Evolutionary conservation across 75 land plant genomes (phyloP).

Genomic region (Pseudotsuga menziesii): DNA sequence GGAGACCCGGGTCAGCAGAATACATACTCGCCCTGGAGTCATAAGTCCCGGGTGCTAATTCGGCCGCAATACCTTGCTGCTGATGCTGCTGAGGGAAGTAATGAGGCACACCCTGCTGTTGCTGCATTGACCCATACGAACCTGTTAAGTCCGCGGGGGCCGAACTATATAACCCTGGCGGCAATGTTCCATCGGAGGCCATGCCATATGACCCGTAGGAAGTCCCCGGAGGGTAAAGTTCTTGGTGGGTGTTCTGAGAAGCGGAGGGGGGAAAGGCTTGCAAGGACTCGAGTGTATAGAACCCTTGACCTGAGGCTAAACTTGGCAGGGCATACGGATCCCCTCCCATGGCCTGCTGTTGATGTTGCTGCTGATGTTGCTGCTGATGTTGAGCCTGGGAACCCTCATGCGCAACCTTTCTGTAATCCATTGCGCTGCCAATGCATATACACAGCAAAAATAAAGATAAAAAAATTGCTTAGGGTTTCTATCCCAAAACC

Average conservation of each 20-base stretch:
- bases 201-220: background rate
- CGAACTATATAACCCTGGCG: background rate
- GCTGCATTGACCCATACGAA: background rate
- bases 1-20: background rate
- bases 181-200: constrained; percentile 1
- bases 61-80: background rate
- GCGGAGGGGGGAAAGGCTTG: background rate
- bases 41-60: background rate
- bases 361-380: background rate
- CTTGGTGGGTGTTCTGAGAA: background rate
- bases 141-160: too few relatives aligned
- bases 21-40: background rate
- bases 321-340: too few relatives aligned
- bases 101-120: background rate
- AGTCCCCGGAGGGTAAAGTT: background rate
- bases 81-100: background rate
- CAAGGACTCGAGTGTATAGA: constrained; percentile 3
- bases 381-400: background rate
- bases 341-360: background rate
- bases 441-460: too few relatives aligned
- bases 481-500: too few relatives aligned
- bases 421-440: too few relatives aligned
- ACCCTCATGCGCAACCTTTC: too few relatives aligned
- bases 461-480: too few relatives aligned
- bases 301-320: constrained; percentile 3